Percentiles rank a stretch among this genome's conserved stretches.
Evolutionary conservation across 768 basidiomycete species (phyloP).

Genomic region (Phylloporus sp.): DNA sequence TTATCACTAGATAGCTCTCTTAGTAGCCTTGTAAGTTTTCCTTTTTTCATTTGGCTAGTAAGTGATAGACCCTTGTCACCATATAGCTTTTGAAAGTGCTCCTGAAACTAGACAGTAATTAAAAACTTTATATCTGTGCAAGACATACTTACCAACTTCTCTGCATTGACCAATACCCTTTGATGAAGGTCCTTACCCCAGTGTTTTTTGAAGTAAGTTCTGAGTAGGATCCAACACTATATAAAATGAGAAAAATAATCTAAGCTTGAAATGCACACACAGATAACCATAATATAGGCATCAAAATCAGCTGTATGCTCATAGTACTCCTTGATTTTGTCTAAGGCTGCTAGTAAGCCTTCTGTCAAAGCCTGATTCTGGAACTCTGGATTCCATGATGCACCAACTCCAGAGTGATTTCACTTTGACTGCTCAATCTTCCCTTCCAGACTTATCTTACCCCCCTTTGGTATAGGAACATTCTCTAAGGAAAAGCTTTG

Average conservation of each 20-base stretch:
- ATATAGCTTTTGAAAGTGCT: background rate
- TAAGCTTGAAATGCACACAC: conserved; percentile 15
- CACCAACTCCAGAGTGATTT: no score
- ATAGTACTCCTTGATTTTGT: conserved; percentile 36
- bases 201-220: conserved; percentile 6
- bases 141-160: conserved; percentile 13
- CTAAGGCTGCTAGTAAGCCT: conserved; percentile 20
- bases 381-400: no score
- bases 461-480: no score
- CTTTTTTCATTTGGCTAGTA: background rate
- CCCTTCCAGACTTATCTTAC: no score
- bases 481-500: conserved; percentile 20
- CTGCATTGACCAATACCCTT: conserved; percentile 22
- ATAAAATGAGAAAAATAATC: background rate
- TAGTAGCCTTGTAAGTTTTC: background rate
- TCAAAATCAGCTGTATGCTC: conserved; percentile 28
- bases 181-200: no score
- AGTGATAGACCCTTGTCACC: background rate
- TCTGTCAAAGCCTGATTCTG: no score
- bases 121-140: no score
- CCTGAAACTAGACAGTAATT: no score
- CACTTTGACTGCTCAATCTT: no score
- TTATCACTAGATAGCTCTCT: conserved; percentile 7
- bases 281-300: conserved; percentile 33
- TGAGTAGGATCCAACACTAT: conserved; percentile 27